These are phyloP conservation scores for Neonectria punicea DNA, from an alignment of 2,329 filamentous ascomycete species.

Conservation along the genomic window DNA sequence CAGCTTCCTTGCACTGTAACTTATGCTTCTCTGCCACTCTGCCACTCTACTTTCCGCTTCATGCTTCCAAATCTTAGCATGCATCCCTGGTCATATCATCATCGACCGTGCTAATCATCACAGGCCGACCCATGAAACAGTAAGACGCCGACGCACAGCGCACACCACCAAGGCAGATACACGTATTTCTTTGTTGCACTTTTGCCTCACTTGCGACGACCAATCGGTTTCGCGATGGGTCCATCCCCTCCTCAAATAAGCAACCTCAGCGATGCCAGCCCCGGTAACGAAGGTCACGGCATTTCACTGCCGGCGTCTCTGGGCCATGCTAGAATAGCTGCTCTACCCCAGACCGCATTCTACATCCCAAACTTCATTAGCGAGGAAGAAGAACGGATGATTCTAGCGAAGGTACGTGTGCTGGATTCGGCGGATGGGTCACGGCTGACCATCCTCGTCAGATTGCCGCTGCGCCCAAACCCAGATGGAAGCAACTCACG, in stretches of 20 bases:
- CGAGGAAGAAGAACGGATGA: slow-evolving; percentile 73
- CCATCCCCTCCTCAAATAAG: slow-evolving; percentile 11
- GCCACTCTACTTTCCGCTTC: not conserved
- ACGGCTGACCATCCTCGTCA: slow-evolving; percentile 40
- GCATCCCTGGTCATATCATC: slow-evolving; percentile 11
- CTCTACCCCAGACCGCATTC: slow-evolving; percentile 74
- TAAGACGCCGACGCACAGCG: slow-evolving; percentile 1
- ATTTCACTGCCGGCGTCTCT: slow-evolving; percentile 59
- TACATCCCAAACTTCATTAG: slow-evolving; percentile 91
- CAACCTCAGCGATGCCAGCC: not conserved
- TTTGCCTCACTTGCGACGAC: slow-evolving; percentile 4
- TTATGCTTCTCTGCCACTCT: not conserved
- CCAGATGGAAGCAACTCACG: slow-evolving; percentile 87
- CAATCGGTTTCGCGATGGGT: slow-evolving; percentile 28
- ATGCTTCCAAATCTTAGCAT: not conserved
- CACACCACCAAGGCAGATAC: not conserved
- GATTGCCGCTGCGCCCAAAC: slow-evolving; percentile 73
- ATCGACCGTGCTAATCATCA: slow-evolving; percentile 9
- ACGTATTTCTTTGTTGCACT: slow-evolving; percentile 5
- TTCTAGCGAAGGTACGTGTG: slow-evolving; percentile 74
- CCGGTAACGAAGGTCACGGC: slow-evolving; percentile 19
- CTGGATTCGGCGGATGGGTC: slow-evolving; percentile 35
- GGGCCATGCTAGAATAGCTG: slow-evolving; percentile 61
- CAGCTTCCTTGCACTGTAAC: not conserved
- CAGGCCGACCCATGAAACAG: slow-evolving; percentile 12